Evolutionary conservation across 495 filamentous ascomycete species (phyloP).

Genomic region (Penicilliopsis zonata): DNA sequence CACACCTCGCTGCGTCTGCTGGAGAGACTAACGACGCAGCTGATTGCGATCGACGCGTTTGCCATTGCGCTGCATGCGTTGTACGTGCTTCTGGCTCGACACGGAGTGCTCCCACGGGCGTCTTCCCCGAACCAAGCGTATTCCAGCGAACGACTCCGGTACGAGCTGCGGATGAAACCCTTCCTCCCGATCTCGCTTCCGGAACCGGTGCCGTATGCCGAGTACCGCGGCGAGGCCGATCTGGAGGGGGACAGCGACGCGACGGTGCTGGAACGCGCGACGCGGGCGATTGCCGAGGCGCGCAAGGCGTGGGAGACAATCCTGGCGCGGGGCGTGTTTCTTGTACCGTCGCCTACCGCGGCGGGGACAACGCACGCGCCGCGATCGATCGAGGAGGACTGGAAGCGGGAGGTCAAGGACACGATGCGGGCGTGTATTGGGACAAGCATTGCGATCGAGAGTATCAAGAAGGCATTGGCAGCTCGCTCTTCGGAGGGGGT

Average conservation of each 20-base stretch:
- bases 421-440: slow-evolving; percentile 54
- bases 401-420: slow-evolving; percentile 45
- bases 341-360: slow-evolving; percentile 3
- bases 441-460: slow-evolving; percentile 48
- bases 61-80: slow-evolving; percentile 55
- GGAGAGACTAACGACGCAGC: slow-evolving; percentile 51
- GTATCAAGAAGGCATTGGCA: slow-evolving; percentile 35
- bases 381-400: slow-evolving; percentile 39
- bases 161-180: slow-evolving; percentile 84
- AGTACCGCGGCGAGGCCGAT: slow-evolving; percentile 35
- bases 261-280: slow-evolving; percentile 47
- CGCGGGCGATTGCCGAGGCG: slow-evolving; percentile 44
- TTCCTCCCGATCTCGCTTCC: slow-evolving; percentile 61
- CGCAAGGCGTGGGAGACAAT: slow-evolving; percentile 55
- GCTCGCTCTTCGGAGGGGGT: slow-evolving; percentile 1
- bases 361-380: slow-evolving; percentile 29
- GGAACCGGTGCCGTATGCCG: slow-evolving; percentile 53
- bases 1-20: slow-evolving; percentile 45
- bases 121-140: slow-evolving; percentile 56
- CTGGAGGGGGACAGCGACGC: slow-evolving; percentile 28
- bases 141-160: slow-evolving; percentile 55
- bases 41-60: slow-evolving; percentile 56
- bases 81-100: slow-evolving; percentile 52
- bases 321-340: slow-evolving; percentile 27
- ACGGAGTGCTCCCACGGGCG: slow-evolving; percentile 40